phyloP scores from a whole-genome alignment of 2,329 filamentous ascomycete genomes.

The Colletotrichum camelliae region DNA sequence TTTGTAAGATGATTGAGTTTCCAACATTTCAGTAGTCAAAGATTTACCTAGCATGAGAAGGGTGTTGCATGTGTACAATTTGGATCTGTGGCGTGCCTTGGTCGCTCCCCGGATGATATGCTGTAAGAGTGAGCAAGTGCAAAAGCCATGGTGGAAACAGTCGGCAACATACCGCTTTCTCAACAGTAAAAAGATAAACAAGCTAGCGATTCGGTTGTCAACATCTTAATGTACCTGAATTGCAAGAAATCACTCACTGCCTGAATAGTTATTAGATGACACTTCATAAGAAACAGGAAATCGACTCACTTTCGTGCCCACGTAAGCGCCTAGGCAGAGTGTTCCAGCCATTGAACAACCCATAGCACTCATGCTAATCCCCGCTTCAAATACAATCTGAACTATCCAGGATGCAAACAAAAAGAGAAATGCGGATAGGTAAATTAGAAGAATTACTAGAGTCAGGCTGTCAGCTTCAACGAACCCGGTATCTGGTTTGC shows the following conservation, averaged over 20 bases:
- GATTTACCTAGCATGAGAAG: background rate
- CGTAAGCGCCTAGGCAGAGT: background rate
- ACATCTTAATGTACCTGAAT: rapidly evolving
- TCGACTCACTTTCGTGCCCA: background rate
- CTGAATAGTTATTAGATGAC: background rate
- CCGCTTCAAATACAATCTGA: background rate
- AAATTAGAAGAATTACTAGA: background rate
- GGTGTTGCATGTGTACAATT: background rate
- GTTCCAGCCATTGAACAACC: background rate
- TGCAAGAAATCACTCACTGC: background rate
- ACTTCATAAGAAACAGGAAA: background rate
- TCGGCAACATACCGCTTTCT: background rate
- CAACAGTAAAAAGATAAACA: constrained; percentile 1
- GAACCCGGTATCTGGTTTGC: no score
- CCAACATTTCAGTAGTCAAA: background rate
- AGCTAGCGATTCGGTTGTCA: background rate
- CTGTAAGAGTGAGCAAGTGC: background rate
- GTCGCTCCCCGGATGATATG: background rate
- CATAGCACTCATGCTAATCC: background rate
- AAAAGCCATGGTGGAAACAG: background rate
- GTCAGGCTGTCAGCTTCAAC: background rate
- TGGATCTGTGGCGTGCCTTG: background rate
- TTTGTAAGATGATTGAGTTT: background rate
- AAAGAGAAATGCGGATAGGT: background rate
- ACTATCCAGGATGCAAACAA: background rate